Evolutionary conservation across 371 early-diverging fungal species (phyloP).

Genomic region (Globomyces sp.): DNA sequence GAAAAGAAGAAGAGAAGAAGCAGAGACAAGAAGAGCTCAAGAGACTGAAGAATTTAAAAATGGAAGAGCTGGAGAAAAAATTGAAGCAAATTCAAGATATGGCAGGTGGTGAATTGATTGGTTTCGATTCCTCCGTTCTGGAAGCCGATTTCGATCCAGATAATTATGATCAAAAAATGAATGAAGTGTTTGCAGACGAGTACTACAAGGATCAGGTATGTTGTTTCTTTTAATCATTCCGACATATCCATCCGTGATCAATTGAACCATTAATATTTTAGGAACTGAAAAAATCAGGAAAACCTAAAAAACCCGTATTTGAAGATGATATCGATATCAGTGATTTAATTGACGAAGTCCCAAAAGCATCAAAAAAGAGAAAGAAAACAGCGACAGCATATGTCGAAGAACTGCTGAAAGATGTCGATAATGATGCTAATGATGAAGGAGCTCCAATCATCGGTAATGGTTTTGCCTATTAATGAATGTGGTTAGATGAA

Average conservation of each 20-base stretch:
- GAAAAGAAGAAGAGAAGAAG: constrained; percentile 67
- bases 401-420: no score
- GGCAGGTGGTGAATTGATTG: constrained; percentile 66
- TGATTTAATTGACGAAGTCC: constrained; percentile 37
- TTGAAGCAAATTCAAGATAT: constrained; percentile 79
- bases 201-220: constrained; percentile 54
- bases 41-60: constrained; percentile 85
- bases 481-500: constrained; percentile 35
- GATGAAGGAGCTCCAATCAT: constrained; percentile 17
- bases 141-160: constrained; percentile 90
- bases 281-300: constrained; percentile 10
- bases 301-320: constrained; percentile 69
- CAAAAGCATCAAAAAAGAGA: not conserved
- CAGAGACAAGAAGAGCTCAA: constrained; percentile 80
- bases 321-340: constrained; percentile 80
- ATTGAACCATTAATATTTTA: not conserved
- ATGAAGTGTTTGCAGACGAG: constrained; percentile 67
- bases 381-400: no score
- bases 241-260: constrained; percentile 15
- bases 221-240: not conserved
- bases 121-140: constrained; percentile 76
- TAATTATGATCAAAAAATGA: constrained; percentile 81
- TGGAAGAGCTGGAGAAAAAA: constrained; percentile 72
- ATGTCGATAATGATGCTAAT: not conserved
- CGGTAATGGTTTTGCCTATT: constrained; percentile 12